These are phyloP conservation scores for Gypsophila paniculata DNA, from an alignment of 179 eudicot genomes.

Conservation along the genomic window DNA sequence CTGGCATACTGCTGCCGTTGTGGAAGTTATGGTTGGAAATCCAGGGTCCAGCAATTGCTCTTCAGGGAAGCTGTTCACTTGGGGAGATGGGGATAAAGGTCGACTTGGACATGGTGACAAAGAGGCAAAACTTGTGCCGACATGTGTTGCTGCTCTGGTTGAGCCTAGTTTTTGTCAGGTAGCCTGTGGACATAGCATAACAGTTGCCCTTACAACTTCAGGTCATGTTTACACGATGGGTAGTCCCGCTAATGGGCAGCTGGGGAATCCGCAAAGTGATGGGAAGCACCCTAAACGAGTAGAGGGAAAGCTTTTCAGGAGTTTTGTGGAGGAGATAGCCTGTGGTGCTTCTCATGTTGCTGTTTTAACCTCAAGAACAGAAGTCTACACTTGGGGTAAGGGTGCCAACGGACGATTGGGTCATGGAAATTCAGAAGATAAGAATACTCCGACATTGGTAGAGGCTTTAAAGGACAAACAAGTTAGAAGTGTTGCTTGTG, in stretches of 20 bases:
- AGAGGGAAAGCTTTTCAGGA: conserved; percentile 68
- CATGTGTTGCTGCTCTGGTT: conserved; percentile 89
- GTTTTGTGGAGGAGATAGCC: conserved; percentile 87
- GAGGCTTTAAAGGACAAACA: conserved; percentile 94
- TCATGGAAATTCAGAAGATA: conserved; percentile 87
- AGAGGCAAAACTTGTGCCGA: conserved; percentile 89
- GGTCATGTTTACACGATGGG: conserved; percentile 98
- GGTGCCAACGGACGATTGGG: conserved; percentile 96
- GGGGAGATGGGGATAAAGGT: conserved; percentile 99
- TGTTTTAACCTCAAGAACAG: conserved; percentile 81
- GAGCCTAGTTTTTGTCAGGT: conserved; percentile 93
- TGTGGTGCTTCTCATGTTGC: conserved; percentile 98
- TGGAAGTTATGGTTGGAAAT: conserved; percentile 95
- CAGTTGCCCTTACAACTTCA: conserved; percentile 87
- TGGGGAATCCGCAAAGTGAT: conserved; percentile 81
- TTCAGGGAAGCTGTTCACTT: conserved; percentile 90
- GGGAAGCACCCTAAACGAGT: conserved; percentile 79
- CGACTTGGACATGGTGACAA: conserved; percentile 93
- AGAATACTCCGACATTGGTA: conserved; percentile 70
- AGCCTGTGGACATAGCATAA: conserved; percentile 88
- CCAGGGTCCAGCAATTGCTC: conserved; percentile 93
- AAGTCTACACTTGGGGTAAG: conserved; percentile 98
- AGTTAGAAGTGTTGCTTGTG: conserved; percentile 91
- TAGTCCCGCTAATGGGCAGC: conserved; percentile 87
- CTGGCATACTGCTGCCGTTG: conserved; percentile 99